These are phyloP conservation scores for Spathaspora sp. DNA, from an alignment of 805 yeast genomes.

Conservation along the genomic window DNA sequence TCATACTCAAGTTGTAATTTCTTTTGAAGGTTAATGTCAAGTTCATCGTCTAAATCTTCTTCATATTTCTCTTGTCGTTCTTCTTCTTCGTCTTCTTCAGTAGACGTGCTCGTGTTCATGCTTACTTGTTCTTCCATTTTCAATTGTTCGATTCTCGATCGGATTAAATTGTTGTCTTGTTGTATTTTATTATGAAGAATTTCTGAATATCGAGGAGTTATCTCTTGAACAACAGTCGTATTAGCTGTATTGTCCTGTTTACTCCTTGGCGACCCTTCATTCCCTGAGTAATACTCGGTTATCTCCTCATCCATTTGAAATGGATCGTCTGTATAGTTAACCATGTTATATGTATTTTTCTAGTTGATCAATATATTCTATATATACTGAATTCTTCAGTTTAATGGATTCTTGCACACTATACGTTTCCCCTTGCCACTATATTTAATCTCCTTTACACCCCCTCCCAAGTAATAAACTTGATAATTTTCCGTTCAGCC, in stretches of 20 bases:
- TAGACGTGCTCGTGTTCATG: slow-evolving; percentile 17
- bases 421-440: too few species aligned
- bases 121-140: slow-evolving; percentile 17
- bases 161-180: slow-evolving; percentile 22
- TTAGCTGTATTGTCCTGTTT: not conserved
- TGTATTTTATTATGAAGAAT: not conserved
- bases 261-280: not conserved
- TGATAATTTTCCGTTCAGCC: not conserved
- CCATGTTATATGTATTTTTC: slow-evolving; percentile 14
- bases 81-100: slow-evolving; percentile 22
- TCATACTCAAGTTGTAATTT: slow-evolving; percentile 16
- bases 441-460: too few species aligned
- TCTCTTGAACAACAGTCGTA: not conserved
- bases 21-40: slow-evolving; percentile 23
- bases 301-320: slow-evolving; percentile 45
- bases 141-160: slow-evolving; percentile 26
- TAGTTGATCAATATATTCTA: not conserved
- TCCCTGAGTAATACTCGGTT: slow-evolving; percentile 4
- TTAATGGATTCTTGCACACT: too few species aligned
- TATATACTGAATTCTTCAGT: too few species aligned
- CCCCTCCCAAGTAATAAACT: too few species aligned
- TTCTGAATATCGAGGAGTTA: not conserved
- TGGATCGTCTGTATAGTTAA: slow-evolving; percentile 34
- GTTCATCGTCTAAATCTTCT: slow-evolving; percentile 40
- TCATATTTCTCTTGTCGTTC: slow-evolving; percentile 17